Conservation (phyloP, 2,329 filamentous ascomycete genomes). For the Colletotrichum scovillei region DNA sequence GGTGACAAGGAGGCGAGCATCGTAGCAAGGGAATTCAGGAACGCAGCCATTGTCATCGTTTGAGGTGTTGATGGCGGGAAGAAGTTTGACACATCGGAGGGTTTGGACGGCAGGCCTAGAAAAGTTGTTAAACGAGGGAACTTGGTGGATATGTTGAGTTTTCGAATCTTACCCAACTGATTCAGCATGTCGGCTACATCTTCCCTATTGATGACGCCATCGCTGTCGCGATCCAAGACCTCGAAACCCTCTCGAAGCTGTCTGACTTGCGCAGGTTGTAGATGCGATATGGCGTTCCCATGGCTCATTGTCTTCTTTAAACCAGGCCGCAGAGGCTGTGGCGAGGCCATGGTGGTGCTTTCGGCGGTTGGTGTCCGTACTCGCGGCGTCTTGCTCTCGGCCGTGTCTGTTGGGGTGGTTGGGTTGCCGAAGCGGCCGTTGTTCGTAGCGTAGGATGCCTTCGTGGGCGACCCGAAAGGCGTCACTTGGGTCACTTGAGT, state of each 20-base stretch:
- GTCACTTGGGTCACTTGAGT: constrained; percentile 49
- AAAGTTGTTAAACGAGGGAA: constrained; percentile 24
- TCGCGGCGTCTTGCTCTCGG: constrained; percentile 52
- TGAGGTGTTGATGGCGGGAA: constrained; percentile 80
- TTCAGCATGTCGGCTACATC: constrained; percentile 89
- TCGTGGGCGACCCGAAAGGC: constrained; percentile 71
- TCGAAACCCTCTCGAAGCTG: constrained; percentile 94
- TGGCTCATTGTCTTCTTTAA: constrained; percentile 51
- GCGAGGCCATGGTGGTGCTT: constrained; percentile 51
- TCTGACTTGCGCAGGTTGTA: constrained; percentile 85
- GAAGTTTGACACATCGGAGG: constrained; percentile 80
- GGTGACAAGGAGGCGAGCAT: constrained; percentile 81
- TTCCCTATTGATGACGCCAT: constrained; percentile 83
- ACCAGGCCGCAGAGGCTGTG: constrained; percentile 45
- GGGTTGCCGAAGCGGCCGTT: constrained; percentile 52
- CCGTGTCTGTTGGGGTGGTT: constrained; percentile 51
- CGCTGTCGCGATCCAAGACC: constrained; percentile 89
- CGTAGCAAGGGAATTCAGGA: constrained; percentile 83
- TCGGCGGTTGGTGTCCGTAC: constrained; percentile 40
- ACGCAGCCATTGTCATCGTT: constrained; percentile 85
- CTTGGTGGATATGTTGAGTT: neutral
- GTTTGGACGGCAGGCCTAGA: constrained; percentile 77
- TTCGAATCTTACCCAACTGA: constrained; percentile 73
- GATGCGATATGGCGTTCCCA: constrained; percentile 72
- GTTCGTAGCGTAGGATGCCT: constrained; percentile 44